Base-by-base conservation (phyloP, 768 basidiomycete genomes). In the Tricholoma terreum region DNA sequence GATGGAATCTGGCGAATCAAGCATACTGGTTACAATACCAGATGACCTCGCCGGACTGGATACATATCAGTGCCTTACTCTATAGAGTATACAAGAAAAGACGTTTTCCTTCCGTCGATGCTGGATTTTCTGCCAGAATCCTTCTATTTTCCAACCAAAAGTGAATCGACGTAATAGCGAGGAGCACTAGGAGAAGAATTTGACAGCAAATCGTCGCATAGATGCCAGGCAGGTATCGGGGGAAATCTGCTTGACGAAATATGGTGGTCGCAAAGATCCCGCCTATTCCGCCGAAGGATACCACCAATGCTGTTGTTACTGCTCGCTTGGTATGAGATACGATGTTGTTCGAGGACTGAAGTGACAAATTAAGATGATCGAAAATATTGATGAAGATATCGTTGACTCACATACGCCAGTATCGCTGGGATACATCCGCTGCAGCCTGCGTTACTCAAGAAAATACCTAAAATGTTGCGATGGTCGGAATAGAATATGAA, bases 241-340 rank as follows among this genome's bases (percentile, higher is more conserved):
- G 80, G 54, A 66, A 71, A 58, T 82, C 80, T 34, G 61, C 61
- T 61, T 83, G 74, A 8, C 77, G 77, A 58, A 80, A 83, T 14
- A 77, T 68, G 1, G 75, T 74, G 27, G 78, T 79, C 10, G 80
- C 79, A 56, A 80, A 68, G 7, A 81, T 74, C 17, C 80, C 80
- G 30, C 80, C 80, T 36, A 78, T 60, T n/a, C 78, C 77, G 17
- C 75, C 77, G 45, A 79, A 80, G n/a, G 76, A 74, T 38, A 80
- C 65, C n/a, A 77, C 70, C 15, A 80, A 64, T 6, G 76, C 77
- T n/a, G 76, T 78, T 10, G 78, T 75, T 31, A 80, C 75, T 6
- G 79, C 77, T 30, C 77, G 71, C 63, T 81, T 83, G 21, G 77
- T 75, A 57, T 83, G 79, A 4, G 80, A 77, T 56, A 77, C 67